phyloP scores from a whole-genome alignment of 78 protist genomes.

The slime mould (Dictyostelium discoideum) region DNA sequence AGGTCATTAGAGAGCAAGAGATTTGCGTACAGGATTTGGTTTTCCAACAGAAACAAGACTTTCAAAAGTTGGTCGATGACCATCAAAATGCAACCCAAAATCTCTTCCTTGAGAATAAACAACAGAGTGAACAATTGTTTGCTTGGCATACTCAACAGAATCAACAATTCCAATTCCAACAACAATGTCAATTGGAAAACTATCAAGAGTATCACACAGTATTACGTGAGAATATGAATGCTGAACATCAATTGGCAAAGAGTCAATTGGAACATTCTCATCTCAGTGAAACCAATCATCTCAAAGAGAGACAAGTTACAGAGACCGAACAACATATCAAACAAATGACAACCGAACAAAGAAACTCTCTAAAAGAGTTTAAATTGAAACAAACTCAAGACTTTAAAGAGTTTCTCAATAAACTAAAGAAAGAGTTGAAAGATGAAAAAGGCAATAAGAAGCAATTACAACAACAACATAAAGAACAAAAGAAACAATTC shows the following conservation, averaged over 20 bases:
- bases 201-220: slow-evolving; percentile 31
- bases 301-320: slow-evolving; percentile 50
- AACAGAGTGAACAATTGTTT: slow-evolving; percentile 49
- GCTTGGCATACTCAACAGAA: slow-evolving; percentile 74
- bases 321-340: slow-evolving; percentile 75
- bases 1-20: slow-evolving; percentile 57
- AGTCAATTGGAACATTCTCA: slow-evolving; percentile 51
- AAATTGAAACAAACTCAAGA: slow-evolving; percentile 49
- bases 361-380: slow-evolving; percentile 42
- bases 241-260: slow-evolving; percentile 28
- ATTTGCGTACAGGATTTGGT: slow-evolving; percentile 31
- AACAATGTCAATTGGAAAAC: slow-evolving; percentile 48
- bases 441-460: slow-evolving; percentile 69
- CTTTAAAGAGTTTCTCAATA: slow-evolving; percentile 58
- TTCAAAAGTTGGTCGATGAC: slow-evolving; percentile 65
- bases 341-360: slow-evolving; percentile 54
- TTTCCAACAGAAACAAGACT: slow-evolving; percentile 71
- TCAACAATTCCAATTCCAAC: neutral
- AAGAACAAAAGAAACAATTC: slow-evolving; percentile 75
- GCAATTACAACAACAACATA: slow-evolving; percentile 60
- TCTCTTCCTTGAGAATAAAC: slow-evolving; percentile 30
- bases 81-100: slow-evolving; percentile 26
- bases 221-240: slow-evolving; percentile 46
- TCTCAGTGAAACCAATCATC: slow-evolving; percentile 22
- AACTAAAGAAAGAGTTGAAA: slow-evolving; percentile 58